Conservation (phyloP, 345 rosid genomes). For the Pelargonium nanum region DNA sequence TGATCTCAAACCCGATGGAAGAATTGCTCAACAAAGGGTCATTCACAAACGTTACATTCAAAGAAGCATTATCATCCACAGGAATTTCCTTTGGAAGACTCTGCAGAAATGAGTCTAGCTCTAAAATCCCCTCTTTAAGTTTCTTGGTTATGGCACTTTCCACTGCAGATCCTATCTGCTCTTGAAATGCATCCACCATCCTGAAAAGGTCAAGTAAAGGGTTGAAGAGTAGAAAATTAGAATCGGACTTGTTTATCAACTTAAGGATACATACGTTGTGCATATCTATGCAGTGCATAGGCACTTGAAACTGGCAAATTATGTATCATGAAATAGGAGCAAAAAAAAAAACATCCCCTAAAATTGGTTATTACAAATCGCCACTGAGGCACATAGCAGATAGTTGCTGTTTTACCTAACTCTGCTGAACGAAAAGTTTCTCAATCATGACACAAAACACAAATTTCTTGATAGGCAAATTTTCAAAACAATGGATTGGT, state of each 20-base stretch:
- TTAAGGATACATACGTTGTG: neutral
- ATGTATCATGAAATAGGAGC: neutral
- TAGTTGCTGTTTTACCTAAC: no score
- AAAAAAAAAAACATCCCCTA: no score
- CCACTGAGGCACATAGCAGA: no score
- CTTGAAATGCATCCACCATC: slow-evolving; percentile 87
- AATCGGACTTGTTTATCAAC: neutral
- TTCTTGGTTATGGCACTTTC: slow-evolving; percentile 68
- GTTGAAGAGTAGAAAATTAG: slow-evolving; percentile 2
- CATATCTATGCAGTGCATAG: neutral
- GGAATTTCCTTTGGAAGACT: slow-evolving; percentile 82
- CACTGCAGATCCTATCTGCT: slow-evolving; percentile 61
- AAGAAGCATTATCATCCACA: slow-evolving; percentile 76
- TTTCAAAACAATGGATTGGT: no score
- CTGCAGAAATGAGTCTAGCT: slow-evolving; percentile 67
- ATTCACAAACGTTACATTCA: slow-evolving; percentile 71
- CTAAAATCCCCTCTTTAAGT: slow-evolving; percentile 59
- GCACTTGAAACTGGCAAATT: no score
- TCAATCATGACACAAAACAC: no score
- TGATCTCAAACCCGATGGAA: slow-evolving; percentile 72
- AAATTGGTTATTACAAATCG: no score
- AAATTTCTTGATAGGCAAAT: no score
- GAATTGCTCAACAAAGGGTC: slow-evolving; percentile 57
- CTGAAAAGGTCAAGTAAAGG: slow-evolving; percentile 27
- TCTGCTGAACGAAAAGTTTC: no score